Evolutionary conservation across 2,329 filamentous ascomycete genomes (phyloP).

Genomic region (Taxawa tesnikishii): DNA sequence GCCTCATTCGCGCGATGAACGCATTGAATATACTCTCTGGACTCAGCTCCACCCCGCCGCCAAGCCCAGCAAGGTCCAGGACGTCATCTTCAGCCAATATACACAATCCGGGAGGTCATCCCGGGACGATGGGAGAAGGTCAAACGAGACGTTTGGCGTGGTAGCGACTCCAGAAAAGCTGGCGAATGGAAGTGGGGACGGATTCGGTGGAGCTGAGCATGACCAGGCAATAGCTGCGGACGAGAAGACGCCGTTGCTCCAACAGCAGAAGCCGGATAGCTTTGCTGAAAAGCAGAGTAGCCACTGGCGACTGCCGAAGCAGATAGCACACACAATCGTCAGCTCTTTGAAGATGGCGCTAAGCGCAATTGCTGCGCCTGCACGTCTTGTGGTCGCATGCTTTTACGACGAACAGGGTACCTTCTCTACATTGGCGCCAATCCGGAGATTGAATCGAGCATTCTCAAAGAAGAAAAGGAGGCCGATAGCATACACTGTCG

Average conservation of each 20-base stretch:
- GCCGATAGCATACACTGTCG: constrained; percentile 11
- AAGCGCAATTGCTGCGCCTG: constrained; percentile 66
- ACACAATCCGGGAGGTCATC: too few relatives aligned
- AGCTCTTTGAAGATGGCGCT: constrained; percentile 68
- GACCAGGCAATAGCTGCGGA: constrained; percentile 18
- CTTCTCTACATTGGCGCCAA: constrained; percentile 66
- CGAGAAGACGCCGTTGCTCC: constrained; percentile 61
- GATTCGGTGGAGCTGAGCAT: constrained; percentile 2
- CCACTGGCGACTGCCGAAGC: constrained; percentile 47
- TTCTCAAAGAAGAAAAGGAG: constrained; percentile 15
- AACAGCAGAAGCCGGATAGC: constrained; percentile 14
- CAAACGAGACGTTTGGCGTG: too few relatives aligned
- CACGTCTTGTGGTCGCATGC: constrained; percentile 68
- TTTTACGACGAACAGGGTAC: constrained; percentile 70
- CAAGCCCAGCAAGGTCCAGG: constrained; percentile 36
- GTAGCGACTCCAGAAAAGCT: constrained; percentile 2
- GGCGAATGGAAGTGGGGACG: background rate
- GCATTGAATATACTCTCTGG: constrained; percentile 85
- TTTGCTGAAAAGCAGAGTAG: constrained; percentile 17
- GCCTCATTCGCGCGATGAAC: constrained; percentile 60
- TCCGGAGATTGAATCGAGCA: constrained; percentile 49
- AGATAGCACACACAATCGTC: constrained; percentile 59
- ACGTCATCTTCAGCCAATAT: constrained; percentile 40
- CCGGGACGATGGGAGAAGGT: too few relatives aligned
- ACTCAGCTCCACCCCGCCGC: constrained; percentile 43